Evolutionary conservation across 176 grass and related monocot species (phyloP).

Genomic region (Zizania latifolia): DNA sequence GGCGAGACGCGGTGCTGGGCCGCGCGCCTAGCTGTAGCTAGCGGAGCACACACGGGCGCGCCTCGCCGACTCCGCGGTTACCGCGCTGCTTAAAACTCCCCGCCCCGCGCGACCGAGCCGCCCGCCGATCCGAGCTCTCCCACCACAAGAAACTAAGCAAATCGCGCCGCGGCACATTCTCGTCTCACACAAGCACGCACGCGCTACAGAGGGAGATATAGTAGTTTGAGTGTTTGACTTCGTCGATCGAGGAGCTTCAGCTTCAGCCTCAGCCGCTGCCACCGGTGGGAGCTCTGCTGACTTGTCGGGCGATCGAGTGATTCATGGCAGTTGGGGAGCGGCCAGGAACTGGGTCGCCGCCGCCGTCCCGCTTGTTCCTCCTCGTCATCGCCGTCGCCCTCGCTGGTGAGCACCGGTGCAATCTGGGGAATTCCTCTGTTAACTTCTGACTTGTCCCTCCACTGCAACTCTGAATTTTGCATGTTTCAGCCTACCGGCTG

Average conservation of each 20-base stretch:
- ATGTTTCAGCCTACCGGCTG: too few relatives aligned
- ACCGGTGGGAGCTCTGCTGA: background rate
- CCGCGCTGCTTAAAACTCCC: constrained; percentile 6
- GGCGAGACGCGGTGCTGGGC: background rate
- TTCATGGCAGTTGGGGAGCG: constrained; percentile 15
- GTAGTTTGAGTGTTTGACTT: background rate
- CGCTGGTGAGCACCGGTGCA: constrained; percentile 12
- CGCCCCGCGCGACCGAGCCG: background rate
- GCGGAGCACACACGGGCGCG: background rate
- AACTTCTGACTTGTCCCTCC: too few relatives aligned
- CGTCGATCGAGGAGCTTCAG: too few relatives aligned
- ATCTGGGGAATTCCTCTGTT: background rate
- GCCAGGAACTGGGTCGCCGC: background rate
- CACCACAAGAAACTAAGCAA: background rate
- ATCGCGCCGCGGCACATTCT: background rate
- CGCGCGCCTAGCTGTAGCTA: background rate
- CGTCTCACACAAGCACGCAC: background rate
- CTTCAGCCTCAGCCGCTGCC: background rate
- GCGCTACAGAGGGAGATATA: background rate
- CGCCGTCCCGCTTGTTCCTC: background rate
- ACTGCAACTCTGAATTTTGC: background rate
- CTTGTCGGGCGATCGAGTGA: background rate
- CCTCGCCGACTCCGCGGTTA: background rate
- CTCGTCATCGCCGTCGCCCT: background rate
- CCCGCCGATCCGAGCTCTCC: background rate